Conservation (phyloP, 1,284 basidiomycete species). For the Sanghuangporus weigelae region DNA sequence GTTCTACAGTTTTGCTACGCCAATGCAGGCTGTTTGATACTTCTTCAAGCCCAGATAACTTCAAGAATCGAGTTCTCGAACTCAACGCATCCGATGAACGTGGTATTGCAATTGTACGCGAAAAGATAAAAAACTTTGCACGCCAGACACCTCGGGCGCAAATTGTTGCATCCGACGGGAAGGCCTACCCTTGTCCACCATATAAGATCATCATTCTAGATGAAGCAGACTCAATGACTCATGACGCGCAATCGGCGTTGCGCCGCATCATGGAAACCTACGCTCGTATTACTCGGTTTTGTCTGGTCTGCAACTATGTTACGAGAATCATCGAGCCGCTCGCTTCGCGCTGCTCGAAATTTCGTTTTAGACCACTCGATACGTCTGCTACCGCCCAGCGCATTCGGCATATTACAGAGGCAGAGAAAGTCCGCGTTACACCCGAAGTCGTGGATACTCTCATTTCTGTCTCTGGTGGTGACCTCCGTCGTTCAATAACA, state of each 20-base stretch:
- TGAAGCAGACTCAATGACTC: constrained; percentile 99
- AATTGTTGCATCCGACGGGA: constrained; percentile 69
- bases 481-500: constrained; percentile 97
- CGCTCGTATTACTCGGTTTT: constrained; percentile 95
- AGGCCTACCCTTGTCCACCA: constrained; percentile 90
- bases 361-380: constrained; percentile 94
- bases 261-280: constrained; percentile 99
- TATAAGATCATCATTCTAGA: constrained; percentile 99
- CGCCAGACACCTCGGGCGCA: constrained; percentile 88
- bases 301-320: constrained; percentile 99
- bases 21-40: neutral
- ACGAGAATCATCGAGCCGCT: constrained; percentile 98
- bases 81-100: constrained; percentile 99
- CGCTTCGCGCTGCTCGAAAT: constrained; percentile 98
- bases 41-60: constrained; percentile 81
- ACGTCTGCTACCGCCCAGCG: constrained; percentile 69
- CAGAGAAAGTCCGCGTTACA: constrained; percentile 50
- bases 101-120: constrained; percentile 93
- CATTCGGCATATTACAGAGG: constrained; percentile 74
- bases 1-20: neutral
- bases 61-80: constrained; percentile 90
- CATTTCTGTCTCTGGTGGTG: constrained; percentile 82
- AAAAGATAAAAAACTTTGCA: constrained; percentile 99
- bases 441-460: constrained; percentile 62
- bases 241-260: constrained; percentile 95